Percentiles rank a stretch among this genome's conserved stretches.
Evolutionary conservation across 2,329 filamentous ascomycete genomes (phyloP).

Genomic region (Elsinoe fawcettii): DNA sequence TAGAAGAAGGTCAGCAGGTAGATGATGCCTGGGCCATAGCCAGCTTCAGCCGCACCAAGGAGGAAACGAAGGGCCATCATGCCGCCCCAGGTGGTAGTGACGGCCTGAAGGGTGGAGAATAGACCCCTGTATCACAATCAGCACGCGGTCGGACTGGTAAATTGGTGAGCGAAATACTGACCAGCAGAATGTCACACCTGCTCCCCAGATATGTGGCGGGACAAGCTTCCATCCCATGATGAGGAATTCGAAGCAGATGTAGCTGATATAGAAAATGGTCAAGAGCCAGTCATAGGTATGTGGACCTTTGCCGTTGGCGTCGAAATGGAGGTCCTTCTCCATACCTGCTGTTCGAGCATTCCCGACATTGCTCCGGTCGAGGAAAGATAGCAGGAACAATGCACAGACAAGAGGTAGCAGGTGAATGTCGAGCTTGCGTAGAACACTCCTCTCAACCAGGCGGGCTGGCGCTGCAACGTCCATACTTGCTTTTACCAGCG

Average conservation of each 20-base stretch:
- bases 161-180: neutral
- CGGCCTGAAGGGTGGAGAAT: conserved; percentile 34
- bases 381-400: conserved; percentile 75
- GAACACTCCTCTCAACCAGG: conserved; percentile 20
- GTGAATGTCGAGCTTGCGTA: conserved; percentile 63
- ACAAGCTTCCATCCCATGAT: conserved; percentile 36
- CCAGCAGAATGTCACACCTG: conserved; percentile 19
- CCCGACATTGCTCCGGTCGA: conserved; percentile 61
- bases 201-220: conserved; percentile 29
- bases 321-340: conserved; percentile 45
- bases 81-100: conserved; percentile 34
- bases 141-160: neutral
- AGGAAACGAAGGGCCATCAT: conserved; percentile 43
- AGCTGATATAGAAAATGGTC: conserved; percentile 57
- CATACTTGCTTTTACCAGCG: neutral
- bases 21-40: conserved; percentile 39
- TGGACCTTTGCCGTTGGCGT: conserved; percentile 29
- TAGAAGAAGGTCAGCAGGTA: conserved; percentile 53
- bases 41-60: conserved; percentile 48
- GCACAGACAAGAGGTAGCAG: conserved; percentile 75
- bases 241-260: conserved; percentile 61
- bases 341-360: conserved; percentile 57
- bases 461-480: neutral
- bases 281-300: conserved; percentile 55
- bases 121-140: conserved; percentile 31